Conservation (phyloP, 176 grass and related monocot species). For the Lolium perenne region DNA sequence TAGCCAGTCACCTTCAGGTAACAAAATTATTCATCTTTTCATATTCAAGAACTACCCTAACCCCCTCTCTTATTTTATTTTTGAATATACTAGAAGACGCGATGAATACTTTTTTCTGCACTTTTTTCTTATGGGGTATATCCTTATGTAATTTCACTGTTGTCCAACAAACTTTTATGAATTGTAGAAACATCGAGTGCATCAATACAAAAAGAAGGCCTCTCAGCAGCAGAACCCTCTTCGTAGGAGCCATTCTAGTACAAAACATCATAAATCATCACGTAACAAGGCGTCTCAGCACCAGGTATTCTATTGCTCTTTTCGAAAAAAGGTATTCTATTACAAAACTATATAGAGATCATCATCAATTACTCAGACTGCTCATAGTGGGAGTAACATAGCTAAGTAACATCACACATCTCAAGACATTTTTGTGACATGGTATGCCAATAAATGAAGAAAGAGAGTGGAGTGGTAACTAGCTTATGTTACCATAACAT, state of each 20-base stretch:
- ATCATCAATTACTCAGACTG: background rate
- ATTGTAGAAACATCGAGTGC: conserved; percentile 27
- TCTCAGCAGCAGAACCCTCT: background rate
- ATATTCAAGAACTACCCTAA: background rate
- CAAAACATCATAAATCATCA: background rate
- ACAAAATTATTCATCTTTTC: background rate
- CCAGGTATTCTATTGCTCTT: background rate
- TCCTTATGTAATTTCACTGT: background rate
- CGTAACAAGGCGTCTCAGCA: background rate
- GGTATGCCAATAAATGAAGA: too few relatives aligned
- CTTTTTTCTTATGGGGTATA: background rate
- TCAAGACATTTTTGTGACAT: too few relatives aligned
- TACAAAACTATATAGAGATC: background rate
- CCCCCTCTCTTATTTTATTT: background rate
- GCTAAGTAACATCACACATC: too few relatives aligned
- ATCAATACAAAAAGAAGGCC: too few relatives aligned
- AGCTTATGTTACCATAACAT: too few relatives aligned
- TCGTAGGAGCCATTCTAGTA: background rate
- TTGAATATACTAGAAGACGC: background rate
- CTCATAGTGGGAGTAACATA: too few relatives aligned
- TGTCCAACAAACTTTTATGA: background rate
- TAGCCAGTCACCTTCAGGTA: conserved; percentile 53
- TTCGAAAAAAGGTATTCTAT: too few relatives aligned
- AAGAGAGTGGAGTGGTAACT: too few relatives aligned
- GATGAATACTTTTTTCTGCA: background rate